Evolutionary conservation across 2,329 filamentous ascomycete genomes (phyloP).

Genomic region (Nannizziopsis barbatae): DNA sequence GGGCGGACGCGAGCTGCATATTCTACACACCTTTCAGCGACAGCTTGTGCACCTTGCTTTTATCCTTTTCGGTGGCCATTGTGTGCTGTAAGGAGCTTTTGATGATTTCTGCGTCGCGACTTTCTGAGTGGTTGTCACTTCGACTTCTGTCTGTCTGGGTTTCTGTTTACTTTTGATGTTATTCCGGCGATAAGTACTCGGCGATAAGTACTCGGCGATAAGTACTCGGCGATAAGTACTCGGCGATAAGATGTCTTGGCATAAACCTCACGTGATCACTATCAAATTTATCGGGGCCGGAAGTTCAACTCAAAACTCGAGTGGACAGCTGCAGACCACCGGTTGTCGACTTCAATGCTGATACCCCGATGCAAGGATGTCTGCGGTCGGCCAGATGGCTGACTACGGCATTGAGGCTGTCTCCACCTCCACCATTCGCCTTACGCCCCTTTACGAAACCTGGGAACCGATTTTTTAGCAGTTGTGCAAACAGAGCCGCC

Average conservation of each 20-base stretch:
- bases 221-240: conserved; percentile 8
- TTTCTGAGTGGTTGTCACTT: not conserved
- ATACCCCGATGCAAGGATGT: conserved; percentile 38
- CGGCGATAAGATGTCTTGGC: not conserved
- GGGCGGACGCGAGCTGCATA: not conserved
- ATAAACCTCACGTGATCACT: not conserved
- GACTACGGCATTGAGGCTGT: conserved; percentile 30
- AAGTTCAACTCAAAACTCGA: not conserved
- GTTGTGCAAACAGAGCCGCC: conserved; percentile 13
- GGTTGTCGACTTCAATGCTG: conserved; percentile 15
- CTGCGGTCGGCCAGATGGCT: conserved; percentile 38
- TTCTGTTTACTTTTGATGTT: not conserved
- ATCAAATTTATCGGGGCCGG: not conserved
- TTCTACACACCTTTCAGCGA: conserved; percentile 46
- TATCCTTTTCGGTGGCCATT: conserved; percentile 46
- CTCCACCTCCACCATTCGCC: conserved; percentile 23
- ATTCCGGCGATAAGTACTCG: not conserved
- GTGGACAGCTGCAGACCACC: not conserved
- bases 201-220: too few species aligned
- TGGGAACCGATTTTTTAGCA: conserved; percentile 23
- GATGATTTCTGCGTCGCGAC: not conserved
- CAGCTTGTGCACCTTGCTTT: conserved; percentile 89
- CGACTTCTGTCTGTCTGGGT: not conserved
- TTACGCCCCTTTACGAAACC: conserved; percentile 18
- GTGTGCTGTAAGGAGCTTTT: too few species aligned